A percentile compares a stretch with the other conserved stretches of the same genome.
phyloP scores from a whole-genome alignment of 1,139 yeast genomes.

The Kluyveromyces sp. region DNA sequence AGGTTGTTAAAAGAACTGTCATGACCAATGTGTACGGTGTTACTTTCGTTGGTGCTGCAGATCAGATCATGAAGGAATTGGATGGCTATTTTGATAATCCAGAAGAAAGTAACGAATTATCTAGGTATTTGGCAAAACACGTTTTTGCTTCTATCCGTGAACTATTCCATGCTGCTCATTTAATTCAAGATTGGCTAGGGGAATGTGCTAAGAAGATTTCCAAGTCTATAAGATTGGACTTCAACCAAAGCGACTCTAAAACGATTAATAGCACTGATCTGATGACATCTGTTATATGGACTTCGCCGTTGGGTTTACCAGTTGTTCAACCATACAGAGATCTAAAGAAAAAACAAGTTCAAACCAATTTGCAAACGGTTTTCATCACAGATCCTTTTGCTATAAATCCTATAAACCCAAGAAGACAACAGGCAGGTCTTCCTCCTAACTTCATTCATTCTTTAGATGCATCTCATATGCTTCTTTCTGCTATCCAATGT shows the following conservation, averaged over 20 bases:
- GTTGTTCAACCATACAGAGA: constrained; percentile 94
- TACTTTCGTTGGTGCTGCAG: constrained; percentile 86
- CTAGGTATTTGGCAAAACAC: constrained; percentile 65
- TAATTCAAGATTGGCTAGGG: constrained; percentile 94
- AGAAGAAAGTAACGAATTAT: constrained; percentile 31
- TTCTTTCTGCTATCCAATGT: constrained; percentile 78
- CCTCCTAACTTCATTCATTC: constrained; percentile 97
- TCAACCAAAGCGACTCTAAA: constrained; percentile 31
- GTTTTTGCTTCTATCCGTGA: constrained; percentile 82
- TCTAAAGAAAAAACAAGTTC: constrained; percentile 51
- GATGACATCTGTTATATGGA: constrained; percentile 92
- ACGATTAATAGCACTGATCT: constrained; percentile 42
- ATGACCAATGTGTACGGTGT: constrained; percentile 99
- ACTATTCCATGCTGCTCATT: constrained; percentile 85
- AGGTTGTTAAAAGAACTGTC: constrained; percentile 92
- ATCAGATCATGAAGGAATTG: constrained; percentile 70
- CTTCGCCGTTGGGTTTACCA: constrained; percentile 88
- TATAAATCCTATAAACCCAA: constrained; percentile 71
- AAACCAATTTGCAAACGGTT: constrained; percentile 78
- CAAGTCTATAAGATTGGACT: constrained; percentile 65
- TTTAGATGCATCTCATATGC: constrained; percentile 94
- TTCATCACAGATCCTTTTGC: constrained; percentile 78
- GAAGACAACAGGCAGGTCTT: constrained; percentile 87
- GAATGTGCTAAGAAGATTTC: constrained; percentile 77
- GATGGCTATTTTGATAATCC: constrained; percentile 38